Evolutionary conservation across 176 grass and related monocot genomes (phyloP), one percentile per base, ranked within the genome.

Genomic region (Areca catechu): DNA sequence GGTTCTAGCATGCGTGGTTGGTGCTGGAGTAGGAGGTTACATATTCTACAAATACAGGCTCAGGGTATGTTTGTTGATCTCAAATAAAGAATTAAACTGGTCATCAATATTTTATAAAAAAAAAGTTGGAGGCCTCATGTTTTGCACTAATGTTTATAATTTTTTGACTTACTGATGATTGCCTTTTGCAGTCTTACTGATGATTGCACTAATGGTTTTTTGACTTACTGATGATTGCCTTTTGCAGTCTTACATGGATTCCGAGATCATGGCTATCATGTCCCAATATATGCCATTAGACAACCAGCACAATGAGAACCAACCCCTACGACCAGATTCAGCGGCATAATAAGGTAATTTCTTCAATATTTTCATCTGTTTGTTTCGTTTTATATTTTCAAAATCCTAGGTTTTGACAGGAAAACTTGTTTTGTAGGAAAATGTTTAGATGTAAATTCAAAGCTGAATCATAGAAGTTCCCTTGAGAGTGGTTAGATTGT

Each of bases 31-130:
- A 59, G 75, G 67, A n/a, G 93, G 78, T 34, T 98, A 73, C 53
- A 57, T 82, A 14, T 98, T 92, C 79, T 98, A 92, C 78, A 98
- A 98, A 63, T 98, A 81, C 76, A 87, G 88, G 73, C 72, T 98
- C 20, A 82, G 84, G 87, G 87, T 92, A 80, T 16, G 75, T 71
- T 59, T 43, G 7, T 22, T 62, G 5, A 60, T 51, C 68, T 51
- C 7, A 20, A 60, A 15, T 17, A 7, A 7, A 16, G 16, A 50
- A 65, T 6, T 51, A 27, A 25, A 7, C 22, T 23, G 9, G 10
- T 43, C 34, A 9, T 12, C 12, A 14, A 43, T 3, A 2, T 43
- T 43, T 12, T 43, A 43, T 12, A 43, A 43, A 10, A 12, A 43
- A 43, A 43, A 10, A 14, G 10, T 43, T 12, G 34, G 34, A 3